Conservation (phyloP, 1,139 yeast species). For the Zhuliangozyma parablackwelliae region DNA sequence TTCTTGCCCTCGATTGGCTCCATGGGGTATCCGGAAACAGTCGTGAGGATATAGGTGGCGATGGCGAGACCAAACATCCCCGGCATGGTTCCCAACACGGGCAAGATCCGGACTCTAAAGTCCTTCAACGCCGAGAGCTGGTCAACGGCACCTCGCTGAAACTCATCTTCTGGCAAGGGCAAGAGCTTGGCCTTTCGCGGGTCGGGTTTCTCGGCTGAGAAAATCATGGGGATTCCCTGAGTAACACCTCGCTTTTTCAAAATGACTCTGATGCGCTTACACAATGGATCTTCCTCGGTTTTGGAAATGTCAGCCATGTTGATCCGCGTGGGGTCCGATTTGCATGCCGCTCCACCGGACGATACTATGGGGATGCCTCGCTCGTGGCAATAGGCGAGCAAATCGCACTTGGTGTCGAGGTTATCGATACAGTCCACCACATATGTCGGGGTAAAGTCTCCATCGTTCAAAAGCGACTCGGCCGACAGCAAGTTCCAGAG, state of each 20-base stretch:
- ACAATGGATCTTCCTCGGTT: constrained; percentile 88
- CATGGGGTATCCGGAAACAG: constrained; percentile 79
- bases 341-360: constrained; percentile 94
- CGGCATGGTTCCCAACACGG: constrained; percentile 95
- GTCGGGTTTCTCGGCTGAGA: constrained; percentile 93
- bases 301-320: constrained; percentile 43
- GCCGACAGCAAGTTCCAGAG: constrained; percentile 71
- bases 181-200: constrained; percentile 84
- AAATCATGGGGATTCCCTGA: constrained; percentile 79
- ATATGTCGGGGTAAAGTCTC: constrained; percentile 57
- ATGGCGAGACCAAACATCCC: constrained; percentile 90
- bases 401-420: constrained; percentile 89
- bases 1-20: constrained; percentile 92
- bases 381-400: constrained; percentile 67
- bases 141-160: constrained; percentile 76
- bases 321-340: constrained; percentile 45
- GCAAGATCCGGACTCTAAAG: constrained; percentile 88
- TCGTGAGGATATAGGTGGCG: constrained; percentile 77
- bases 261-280: constrained; percentile 82
- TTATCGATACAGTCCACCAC: constrained; percentile 95
- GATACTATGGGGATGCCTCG: constrained; percentile 63
- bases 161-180: constrained; percentile 78
- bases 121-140: constrained; percentile 83
- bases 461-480: constrained; percentile 52
- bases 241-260: constrained; percentile 73